Conservation (phyloP, 2,329 filamentous ascomycete species). For the Orbilia oligospora region DNA sequence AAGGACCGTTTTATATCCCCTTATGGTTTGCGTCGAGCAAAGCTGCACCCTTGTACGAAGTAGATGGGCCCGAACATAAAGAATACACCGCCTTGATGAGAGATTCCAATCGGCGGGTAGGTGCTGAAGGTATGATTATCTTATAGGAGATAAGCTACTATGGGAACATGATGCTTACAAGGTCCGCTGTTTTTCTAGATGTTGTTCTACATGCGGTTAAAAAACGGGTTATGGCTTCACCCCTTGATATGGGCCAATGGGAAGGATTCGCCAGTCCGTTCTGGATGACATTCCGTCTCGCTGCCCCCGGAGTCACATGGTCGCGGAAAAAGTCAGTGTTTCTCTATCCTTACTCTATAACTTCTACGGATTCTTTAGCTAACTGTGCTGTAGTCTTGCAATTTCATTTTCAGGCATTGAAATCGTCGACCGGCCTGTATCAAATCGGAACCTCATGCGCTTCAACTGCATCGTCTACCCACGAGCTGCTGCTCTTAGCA, state of each 20-base stretch:
- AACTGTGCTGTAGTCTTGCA: conserved; percentile 38
- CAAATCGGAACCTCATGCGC: conserved; percentile 37
- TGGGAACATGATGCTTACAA: conserved; percentile 1
- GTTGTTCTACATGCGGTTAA: conserved; percentile 42
- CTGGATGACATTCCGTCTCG: conserved; percentile 53
- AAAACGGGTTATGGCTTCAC: conserved; percentile 29
- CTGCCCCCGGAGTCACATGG: conserved; percentile 31
- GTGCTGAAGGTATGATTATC: conserved; percentile 42
- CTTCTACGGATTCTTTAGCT: conserved; percentile 4
- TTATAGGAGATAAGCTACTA: neutral
- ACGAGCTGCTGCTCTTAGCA: conserved; percentile 45
- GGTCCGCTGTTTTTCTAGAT: conserved; percentile 13
- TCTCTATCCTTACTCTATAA: neutral
- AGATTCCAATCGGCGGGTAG: conserved; percentile 30
- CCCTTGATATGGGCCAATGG: conserved; percentile 51
- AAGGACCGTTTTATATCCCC: conserved; percentile 52
- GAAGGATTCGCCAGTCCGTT: conserved; percentile 55
- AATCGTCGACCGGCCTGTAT: conserved; percentile 39
- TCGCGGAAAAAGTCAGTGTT: conserved; percentile 48
- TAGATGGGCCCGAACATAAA: conserved; percentile 36
- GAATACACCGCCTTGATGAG: conserved; percentile 42
- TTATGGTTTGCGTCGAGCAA: conserved; percentile 53
- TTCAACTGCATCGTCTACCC: conserved; percentile 45
- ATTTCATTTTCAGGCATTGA: conserved; percentile 45
- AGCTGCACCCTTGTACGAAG: conserved; percentile 37